Base-by-base conservation (phyloP, 164 flowering plant species). In the Malania oleifera region DNA sequence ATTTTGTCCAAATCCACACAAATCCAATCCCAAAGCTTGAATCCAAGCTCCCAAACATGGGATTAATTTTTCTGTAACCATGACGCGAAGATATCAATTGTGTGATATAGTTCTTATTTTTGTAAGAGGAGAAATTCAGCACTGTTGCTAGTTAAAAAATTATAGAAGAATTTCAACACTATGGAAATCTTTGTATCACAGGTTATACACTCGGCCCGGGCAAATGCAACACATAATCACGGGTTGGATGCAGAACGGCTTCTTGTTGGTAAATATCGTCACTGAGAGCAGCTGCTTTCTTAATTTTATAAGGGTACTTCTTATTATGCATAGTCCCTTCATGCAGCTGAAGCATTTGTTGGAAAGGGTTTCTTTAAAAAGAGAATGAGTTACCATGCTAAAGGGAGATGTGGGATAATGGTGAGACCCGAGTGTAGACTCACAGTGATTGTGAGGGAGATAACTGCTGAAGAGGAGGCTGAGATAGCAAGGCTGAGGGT, bases 181-280 rank as follows among this genome's bases (percentile, higher is more conserved):
- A 17, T 10, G 5, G n/a, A 20, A 25, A 37, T 27, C 24, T 9
- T 18, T 11, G 20, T 5, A 4, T 48, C 72, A 71, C 78, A 93
- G 97, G 99, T 90, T 64, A 86, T 93, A 68, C 84, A 88, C 73
- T 90, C 97, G 13, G 99, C 97, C 37, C 78, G 95, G 56, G 96
- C 97, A 66, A 93, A 93, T 82, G 99, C 99, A 54, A 75, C 88
- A 10, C 99, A 93, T 57, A 93, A 93, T 73, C 85, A 93, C 63
- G 95, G 95, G 25, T 60, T 93, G 62, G 88, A 93, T 71, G 62
- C 91, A 20, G 91, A 90, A n/a, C 91, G 93, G n/a, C 96, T 93
- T 55, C 78, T 93, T 54, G 74, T 90, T 75, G 96, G 99, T 91
- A 82, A 74, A 60, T 55, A 13, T 38, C 31, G n/a, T 18, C 53